Conservation (phyloP, 495 filamentous ascomycete species). For the Daldinia grandis region DNA sequence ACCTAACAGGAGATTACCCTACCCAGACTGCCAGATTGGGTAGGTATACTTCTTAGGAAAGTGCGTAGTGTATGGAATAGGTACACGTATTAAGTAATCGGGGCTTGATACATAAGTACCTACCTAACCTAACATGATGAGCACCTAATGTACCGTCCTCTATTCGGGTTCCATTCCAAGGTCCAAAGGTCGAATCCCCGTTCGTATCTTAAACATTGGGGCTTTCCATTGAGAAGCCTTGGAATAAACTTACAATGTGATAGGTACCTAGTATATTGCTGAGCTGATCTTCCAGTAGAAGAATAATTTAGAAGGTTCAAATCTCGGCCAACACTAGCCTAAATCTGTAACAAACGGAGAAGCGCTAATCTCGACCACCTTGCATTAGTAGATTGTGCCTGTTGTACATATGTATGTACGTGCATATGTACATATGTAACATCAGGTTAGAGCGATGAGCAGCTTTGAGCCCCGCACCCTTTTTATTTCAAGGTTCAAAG, state of each 20-base stretch:
- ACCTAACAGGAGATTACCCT: slow-evolving; percentile 29
- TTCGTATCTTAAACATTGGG: not conserved
- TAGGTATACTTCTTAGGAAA: not conserved
- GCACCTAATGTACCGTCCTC: not conserved
- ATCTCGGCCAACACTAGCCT: slow-evolving; percentile 12
- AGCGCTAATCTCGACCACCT: slow-evolving; percentile 33
- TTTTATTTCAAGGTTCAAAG: slow-evolving; percentile 1
- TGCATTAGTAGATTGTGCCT: slow-evolving; percentile 26
- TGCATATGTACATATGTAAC: slow-evolving; percentile 3
- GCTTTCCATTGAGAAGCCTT: not conserved
- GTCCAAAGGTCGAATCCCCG: not conserved
- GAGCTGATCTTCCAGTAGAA: not conserved
- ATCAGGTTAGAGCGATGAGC: not conserved
- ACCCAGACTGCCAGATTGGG: slow-evolving; percentile 20
- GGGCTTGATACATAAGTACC: not conserved
- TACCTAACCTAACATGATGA: too few relatives aligned
- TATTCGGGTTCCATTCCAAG: not conserved
- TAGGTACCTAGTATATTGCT: not conserved
- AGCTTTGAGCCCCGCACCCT: slow-evolving; percentile 13
- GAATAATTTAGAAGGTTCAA: slow-evolving; percentile 1
- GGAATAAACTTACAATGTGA: not conserved
- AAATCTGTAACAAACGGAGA: slow-evolving; percentile 30
- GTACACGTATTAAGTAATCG: not conserved
- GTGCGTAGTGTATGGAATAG: slow-evolving; percentile 1
- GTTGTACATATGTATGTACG: slow-evolving; percentile 4